Evolutionary conservation across 495 filamentous ascomycete genomes (phyloP).

Genomic region (Corynascus novoguineensis): DNA sequence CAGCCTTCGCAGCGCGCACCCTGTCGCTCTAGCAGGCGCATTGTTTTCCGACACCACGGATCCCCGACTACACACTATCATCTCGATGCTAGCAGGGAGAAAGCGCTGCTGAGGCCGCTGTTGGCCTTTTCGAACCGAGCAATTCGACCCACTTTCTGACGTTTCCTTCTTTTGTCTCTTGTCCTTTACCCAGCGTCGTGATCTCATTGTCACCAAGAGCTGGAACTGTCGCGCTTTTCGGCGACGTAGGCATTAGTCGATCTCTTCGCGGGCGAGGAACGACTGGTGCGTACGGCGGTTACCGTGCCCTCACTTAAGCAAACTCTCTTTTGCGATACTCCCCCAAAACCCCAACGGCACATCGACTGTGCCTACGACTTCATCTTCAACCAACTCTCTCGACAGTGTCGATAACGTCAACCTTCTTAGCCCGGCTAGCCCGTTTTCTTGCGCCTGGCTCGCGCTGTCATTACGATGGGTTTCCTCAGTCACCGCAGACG

Average conservation of each 20-base stretch:
- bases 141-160: constrained; percentile 11
- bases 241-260: constrained; percentile 42
- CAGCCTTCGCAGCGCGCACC: neutral
- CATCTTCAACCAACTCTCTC: constrained; percentile 22
- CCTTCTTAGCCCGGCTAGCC: constrained; percentile 17
- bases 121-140: constrained; percentile 15
- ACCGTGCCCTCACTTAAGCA: constrained; percentile 18
- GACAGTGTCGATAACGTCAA: constrained; percentile 30
- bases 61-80: constrained; percentile 18
- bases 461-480: constrained; percentile 53
- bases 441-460: constrained; percentile 17
- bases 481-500: constrained; percentile 68
- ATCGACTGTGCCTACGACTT: constrained; percentile 31
- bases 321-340: constrained; percentile 28
- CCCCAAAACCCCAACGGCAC: constrained; percentile 19
- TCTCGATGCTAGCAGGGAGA: constrained; percentile 19
- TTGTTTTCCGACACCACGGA: constrained; percentile 8
- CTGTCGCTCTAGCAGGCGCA: neutral
- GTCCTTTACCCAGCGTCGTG: constrained; percentile 9
- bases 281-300: constrained; percentile 44
- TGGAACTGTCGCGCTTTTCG: constrained; percentile 22
- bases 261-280: constrained; percentile 51
- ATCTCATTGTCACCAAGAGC: constrained; percentile 15
- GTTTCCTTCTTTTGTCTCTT: constrained; percentile 16
- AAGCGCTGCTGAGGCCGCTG: constrained; percentile 17